These are phyloP conservation scores for Hypsizygus marmoreus DNA, from an alignment of 768 basidiomycete species.

Conservation along the genomic window DNA sequence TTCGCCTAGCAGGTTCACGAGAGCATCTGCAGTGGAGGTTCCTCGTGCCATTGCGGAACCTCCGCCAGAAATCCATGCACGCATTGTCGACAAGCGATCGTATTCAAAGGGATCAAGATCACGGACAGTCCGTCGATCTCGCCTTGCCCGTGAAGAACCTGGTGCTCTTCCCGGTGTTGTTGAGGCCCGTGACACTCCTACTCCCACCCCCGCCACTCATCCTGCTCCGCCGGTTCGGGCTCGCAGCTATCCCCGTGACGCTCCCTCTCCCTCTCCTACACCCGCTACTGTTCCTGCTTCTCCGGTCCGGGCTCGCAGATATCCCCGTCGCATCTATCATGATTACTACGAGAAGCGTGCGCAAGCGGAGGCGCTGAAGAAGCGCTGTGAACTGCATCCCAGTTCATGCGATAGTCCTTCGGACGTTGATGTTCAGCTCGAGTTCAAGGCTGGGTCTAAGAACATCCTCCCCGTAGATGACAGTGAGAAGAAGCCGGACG, in stretches of 20 bases:
- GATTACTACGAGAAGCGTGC: conserved; percentile 33
- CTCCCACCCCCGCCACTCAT: conserved; percentile 2
- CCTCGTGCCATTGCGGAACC: conserved; percentile 26
- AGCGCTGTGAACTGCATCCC: too few relatives aligned
- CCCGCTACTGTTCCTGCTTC: neutral
- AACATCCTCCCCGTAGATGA: neutral
- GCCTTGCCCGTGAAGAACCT: conserved; percentile 26
- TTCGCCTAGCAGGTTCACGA: conserved; percentile 27
- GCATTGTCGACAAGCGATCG: conserved; percentile 29
- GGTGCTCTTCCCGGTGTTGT: conserved; percentile 21
- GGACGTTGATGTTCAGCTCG: too few relatives aligned
- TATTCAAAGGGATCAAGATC: conserved; percentile 21
- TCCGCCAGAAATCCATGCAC: conserved; percentile 23
- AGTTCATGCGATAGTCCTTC: too few relatives aligned
- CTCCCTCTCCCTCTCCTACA: conserved; percentile 13
- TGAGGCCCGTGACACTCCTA: conserved; percentile 28
- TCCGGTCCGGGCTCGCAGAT: conserved; percentile 9
- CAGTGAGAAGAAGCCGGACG: conserved; percentile 11
- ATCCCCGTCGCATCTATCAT: conserved; percentile 18
- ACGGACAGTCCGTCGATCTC: conserved; percentile 27
- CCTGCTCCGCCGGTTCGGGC: conserved; percentile 1
- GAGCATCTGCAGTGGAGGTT: conserved; percentile 25
- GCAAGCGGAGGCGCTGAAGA: neutral
- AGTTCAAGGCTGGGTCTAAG: too few relatives aligned
- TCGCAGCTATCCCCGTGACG: conserved; percentile 19